Evolutionary conservation across 345 rosid species (phyloP), one percentile per base, ranked within the genome.

Genomic region (Nephelium lappaceum): DNA sequence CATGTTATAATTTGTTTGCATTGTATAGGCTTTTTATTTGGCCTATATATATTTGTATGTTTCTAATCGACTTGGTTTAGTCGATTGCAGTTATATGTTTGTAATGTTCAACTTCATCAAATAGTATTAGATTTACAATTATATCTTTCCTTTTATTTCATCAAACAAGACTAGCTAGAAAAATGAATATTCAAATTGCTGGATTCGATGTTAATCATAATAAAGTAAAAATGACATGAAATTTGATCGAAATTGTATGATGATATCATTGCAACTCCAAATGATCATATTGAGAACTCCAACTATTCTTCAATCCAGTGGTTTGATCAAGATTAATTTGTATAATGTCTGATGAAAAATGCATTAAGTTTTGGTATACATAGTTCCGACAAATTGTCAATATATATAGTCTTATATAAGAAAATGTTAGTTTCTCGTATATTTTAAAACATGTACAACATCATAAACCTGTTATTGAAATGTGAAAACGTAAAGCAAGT

Each of bases 41-140:
- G 72, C 41, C 72, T 67, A 12, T 60, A 21, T 23, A 23, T 60
- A 21, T 60, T 8, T 60, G 64, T 21, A 21, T 55, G 36, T 12
- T 12, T 75, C 19, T 66, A 75, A 5, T 81, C 75, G 69, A 73
- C 64, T 19, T 0, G 79, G 69, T 38, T 60, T 21, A 43, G 58
- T 68, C 67, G 76, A 80, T 86, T 53, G 7, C 66, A 73, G 9
- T 64, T 81, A 38, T 77, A 25, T 77, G 53, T 61, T 14, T 75
- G 76, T 70, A 70, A 23, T 49, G 73, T 45, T 76, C 77, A 67
- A 75, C 15, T 60, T 31, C 14, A 58, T 84, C 67, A 71, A 76
- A 63, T 73, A 47, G 10, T 71, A 25, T 77, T 77, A 74, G 69
- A 74, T 38, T 71, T 67, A 77, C n/a, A 65, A 5, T 42, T 27